Evolutionary conservation across 2,329 filamentous ascomycete species (phyloP).

Genomic region (Cladorrhinum sp.): DNA sequence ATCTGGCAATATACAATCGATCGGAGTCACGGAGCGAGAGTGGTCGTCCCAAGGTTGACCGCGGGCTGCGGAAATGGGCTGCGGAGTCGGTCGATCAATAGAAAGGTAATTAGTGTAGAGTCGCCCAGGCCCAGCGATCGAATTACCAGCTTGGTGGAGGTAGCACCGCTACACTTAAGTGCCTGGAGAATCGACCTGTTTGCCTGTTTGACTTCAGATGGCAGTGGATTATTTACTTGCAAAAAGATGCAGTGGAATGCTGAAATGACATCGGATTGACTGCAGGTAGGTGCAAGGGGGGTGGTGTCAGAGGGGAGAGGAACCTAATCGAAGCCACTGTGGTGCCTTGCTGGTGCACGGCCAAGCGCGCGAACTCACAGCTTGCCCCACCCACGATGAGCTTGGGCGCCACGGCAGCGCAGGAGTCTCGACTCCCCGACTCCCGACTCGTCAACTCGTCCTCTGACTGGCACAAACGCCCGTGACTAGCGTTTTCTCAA

Average conservation of each 20-base stretch:
- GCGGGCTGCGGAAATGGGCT: neutral
- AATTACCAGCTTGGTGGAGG: neutral
- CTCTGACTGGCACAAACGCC: conserved; percentile 5
- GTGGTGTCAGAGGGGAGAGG: conserved; percentile 14
- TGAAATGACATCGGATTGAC: conserved; percentile 14
- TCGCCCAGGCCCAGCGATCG: neutral
- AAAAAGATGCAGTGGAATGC: conserved; percentile 1
- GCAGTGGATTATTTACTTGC: neutral
- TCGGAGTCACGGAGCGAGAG: neutral
- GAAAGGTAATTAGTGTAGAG: neutral
- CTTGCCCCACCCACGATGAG: conserved; percentile 6
- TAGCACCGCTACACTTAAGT: neutral
- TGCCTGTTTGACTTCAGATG: neutral
- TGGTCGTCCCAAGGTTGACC: neutral
- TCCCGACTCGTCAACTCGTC: conserved; percentile 1
- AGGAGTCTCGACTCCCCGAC: conserved; percentile 9
- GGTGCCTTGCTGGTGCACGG: conserved; percentile 3
- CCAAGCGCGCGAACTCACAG: conserved; percentile 15
- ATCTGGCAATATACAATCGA: neutral
- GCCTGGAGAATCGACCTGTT: neutral
- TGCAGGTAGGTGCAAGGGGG: conserved; percentile 8
- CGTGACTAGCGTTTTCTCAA: conserved; percentile 15
- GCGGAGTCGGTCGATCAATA: neutral
- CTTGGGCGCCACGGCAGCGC: conserved; percentile 16
- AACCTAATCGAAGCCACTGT: conserved; percentile 20